Base-by-base conservation (phyloP, 257 asterid genomes). In the Solanum pinnatisectum region DNA sequence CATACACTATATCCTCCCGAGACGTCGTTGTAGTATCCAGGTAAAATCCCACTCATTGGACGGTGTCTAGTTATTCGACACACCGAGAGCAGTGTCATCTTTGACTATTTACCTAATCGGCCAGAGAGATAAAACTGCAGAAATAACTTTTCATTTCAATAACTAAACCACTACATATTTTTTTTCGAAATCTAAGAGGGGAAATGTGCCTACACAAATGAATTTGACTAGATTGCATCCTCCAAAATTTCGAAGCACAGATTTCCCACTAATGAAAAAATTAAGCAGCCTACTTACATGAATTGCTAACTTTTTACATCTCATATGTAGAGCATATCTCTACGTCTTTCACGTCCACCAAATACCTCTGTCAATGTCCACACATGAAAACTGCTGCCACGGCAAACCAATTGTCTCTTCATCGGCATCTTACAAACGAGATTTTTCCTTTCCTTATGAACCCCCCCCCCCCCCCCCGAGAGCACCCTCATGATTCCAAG, bases 391-490 rank as follows among this genome's bases (percentile, higher is more conserved):
- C 78, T 39, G 81, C 44, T 81, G 56, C 70, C 87, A 40, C 4
- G 46, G 44, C 30, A 86, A 68, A 81, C 70, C 81, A 81, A n/a
- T 33, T 81, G 11, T 12, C 89, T 18, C 32, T 27, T 87, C 86
- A 46, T 63, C 42, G 60, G 44, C 83, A 65, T 42, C 35, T 79
- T 82, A 87, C 22, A 87, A 13, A 44, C 22, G 33, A 81, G 72
- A 18, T 52, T 36, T 9, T 86, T 15, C 89, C 85, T 72, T 56
- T 73, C 85, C 87, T 40, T 77, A 60, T 86, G 23, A 40, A n/a
- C n/a, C n/a, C n/a, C 92, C 91, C 88, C 56, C 92, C 93, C 92
- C 33, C 91, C 85, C 92, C 93, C 93, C 93, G 93, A 92, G 89
- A 88, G 96, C 95, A 89, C 93, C 78, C 86, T 88, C 88, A 70